Conservation (phyloP, 2,329 filamentous ascomycete species). For the Botrytis aclada region DNA sequence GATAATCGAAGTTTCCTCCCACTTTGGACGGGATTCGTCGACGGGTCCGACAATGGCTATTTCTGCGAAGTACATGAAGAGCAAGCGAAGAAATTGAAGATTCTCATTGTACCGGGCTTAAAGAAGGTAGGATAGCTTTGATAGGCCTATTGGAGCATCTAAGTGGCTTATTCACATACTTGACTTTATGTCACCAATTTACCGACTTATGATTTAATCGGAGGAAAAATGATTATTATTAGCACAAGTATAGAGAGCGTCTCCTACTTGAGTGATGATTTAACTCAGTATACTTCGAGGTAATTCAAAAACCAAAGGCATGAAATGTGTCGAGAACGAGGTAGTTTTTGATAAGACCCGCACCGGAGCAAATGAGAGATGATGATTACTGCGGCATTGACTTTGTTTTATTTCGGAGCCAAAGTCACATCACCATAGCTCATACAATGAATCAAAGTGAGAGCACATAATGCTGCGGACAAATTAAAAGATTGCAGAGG, state of each 20-base stretch:
- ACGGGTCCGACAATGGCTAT: not conserved
- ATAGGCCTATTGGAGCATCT: not conserved
- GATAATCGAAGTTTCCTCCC: not conserved
- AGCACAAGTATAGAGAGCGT: not conserved
- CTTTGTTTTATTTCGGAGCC: not conserved
- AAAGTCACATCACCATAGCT: not conserved
- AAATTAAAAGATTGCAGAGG: not conserved
- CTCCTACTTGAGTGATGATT: not conserved
- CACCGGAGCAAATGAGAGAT: not conserved
- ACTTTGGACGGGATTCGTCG: not conserved
- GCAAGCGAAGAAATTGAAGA: not conserved
- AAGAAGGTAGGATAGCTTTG: not conserved
- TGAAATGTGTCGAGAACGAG: not conserved
- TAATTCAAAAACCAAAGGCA: not conserved
- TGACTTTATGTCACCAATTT: not conserved
- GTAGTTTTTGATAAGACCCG: not conserved
- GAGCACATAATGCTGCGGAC: not conserved
- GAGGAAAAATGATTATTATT: not conserved
- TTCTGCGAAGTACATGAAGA: not conserved
- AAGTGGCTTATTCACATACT: not conserved
- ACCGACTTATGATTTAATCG: not conserved
- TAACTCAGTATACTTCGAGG: not conserved
- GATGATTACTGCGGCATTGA: not conserved
- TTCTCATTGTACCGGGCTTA: not conserved
- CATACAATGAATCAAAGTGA: not conserved